A percentile compares a stretch with the other conserved stretches of the same genome.
These are phyloP conservation scores for Taphrina flavorubra DNA, from an alignment of 1,139 yeast species.

Conservation along the genomic window DNA sequence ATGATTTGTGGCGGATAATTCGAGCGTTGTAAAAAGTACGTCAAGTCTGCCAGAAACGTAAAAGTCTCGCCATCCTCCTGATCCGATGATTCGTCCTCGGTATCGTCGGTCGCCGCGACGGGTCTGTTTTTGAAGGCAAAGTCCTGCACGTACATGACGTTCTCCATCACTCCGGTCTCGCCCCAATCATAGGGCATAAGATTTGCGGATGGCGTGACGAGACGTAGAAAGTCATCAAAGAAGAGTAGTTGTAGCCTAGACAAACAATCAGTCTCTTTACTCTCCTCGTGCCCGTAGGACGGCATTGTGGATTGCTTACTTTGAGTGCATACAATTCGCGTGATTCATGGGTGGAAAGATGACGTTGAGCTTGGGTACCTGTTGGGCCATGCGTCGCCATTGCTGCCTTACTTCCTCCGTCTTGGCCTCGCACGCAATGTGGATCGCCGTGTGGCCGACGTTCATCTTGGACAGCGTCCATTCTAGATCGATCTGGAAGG, in stretches of 20 bases:
- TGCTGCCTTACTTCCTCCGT: slow-evolving; percentile 38
- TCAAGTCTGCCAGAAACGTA: slow-evolving; percentile 44
- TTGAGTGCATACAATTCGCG: slow-evolving; percentile 47
- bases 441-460: slow-evolving; percentile 39
- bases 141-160: slow-evolving; percentile 47
- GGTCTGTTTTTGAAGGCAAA: slow-evolving; percentile 42
- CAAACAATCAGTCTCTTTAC: too few relatives aligned
- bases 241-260: slow-evolving; percentile 46
- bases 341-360: slow-evolving; percentile 41
- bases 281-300: neutral
- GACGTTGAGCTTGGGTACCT: slow-evolving; percentile 22
- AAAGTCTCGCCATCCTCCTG: neutral
- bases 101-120: neutral
- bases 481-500: slow-evolving; percentile 43
- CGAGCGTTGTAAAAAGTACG: slow-evolving; percentile 44
- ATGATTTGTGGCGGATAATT: slow-evolving; percentile 43
- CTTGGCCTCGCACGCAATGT: slow-evolving; percentile 44
- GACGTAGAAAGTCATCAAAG: slow-evolving; percentile 45
- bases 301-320: too few relatives aligned
- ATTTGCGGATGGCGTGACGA: slow-evolving; percentile 48
- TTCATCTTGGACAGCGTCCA: slow-evolving; percentile 42
- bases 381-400: neutral
- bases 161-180: slow-evolving; percentile 47
- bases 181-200: slow-evolving; percentile 48
- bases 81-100: neutral